These are phyloP conservation scores for Candida sphagnicola DNA, from an alignment of 805 yeast genomes.

Conservation along the genomic window DNA sequence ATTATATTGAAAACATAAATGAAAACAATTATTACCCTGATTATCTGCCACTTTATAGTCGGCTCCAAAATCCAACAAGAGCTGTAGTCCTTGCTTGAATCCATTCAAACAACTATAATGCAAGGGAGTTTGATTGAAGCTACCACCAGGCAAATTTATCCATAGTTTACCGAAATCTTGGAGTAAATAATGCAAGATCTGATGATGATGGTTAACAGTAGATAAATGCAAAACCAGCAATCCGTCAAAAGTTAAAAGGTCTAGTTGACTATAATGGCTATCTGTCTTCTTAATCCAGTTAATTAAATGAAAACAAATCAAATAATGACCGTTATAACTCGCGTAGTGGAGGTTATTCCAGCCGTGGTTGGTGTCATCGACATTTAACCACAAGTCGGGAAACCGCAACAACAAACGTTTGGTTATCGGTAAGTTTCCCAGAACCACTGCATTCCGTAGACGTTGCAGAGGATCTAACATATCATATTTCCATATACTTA, in stretches of 20 bases:
- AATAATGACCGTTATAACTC: conserved; percentile 36
- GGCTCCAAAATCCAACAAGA: conserved; percentile 40
- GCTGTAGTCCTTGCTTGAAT: conserved; percentile 34
- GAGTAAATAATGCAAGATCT: conserved; percentile 39
- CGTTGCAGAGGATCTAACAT: conserved; percentile 35
- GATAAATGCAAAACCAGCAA: conserved; percentile 36
- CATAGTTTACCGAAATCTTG: conserved; percentile 39
- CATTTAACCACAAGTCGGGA: conserved; percentile 43
- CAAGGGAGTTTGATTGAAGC: conserved; percentile 29
- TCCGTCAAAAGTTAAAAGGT: conserved; percentile 34
- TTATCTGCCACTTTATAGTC: conserved; percentile 25
- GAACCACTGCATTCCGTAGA: conserved; percentile 34
- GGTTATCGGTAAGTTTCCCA: conserved; percentile 37
- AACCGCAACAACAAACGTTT: conserved; percentile 33
- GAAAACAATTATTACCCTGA: conserved; percentile 36
- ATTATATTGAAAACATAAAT: conserved; percentile 36
- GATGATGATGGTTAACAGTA: conserved; percentile 27
- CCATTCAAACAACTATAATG: conserved; percentile 32
- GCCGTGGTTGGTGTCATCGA: conserved; percentile 29
- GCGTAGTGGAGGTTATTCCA: conserved; percentile 44
- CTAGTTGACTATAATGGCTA: conserved; percentile 16
- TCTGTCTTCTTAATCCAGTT: conserved; percentile 23
- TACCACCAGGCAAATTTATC: conserved; percentile 35
- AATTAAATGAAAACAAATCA: conserved; percentile 38
- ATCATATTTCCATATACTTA: not conserved